phyloP scores from a whole-genome alignment of 257 asterid species.

The Jacaranda mimosifolia region DNA sequence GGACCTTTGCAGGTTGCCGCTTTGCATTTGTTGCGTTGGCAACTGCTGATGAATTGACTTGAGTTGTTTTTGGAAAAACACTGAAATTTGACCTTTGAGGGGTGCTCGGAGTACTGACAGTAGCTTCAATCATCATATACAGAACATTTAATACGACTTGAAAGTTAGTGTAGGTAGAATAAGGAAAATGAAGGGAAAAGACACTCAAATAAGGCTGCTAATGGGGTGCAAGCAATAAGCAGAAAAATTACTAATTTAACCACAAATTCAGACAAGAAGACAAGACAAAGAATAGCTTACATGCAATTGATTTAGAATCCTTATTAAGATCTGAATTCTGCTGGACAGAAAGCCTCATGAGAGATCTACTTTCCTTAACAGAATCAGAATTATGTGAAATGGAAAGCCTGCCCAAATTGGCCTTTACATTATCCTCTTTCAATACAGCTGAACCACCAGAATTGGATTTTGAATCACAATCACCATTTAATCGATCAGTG shows the following conservation, averaged over 20 bases:
- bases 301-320: conserved; percentile 73
- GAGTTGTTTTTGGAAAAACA: conserved; percentile 60
- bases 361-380: conserved; percentile 76
- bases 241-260: conserved; percentile 26
- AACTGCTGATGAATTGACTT: conserved; percentile 54
- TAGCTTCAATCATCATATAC: conserved; percentile 61
- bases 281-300: conserved; percentile 56
- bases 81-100: conserved; percentile 71
- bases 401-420: conserved; percentile 79
- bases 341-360: conserved; percentile 67
- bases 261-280: conserved; percentile 28
- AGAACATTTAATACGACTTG: conserved; percentile 34
- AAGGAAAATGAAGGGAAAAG: conserved; percentile 18
- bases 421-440: conserved; percentile 66
- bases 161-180: conserved; percentile 8
- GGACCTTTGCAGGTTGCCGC: conserved; percentile 72
- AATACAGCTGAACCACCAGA: conserved; percentile 66
- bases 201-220: conserved; percentile 22
- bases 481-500: conserved; percentile 63
- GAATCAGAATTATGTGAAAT: conserved; percentile 76
- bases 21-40: conserved; percentile 60
- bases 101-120: conserved; percentile 70
- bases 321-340: conserved; percentile 72
- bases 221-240: conserved; percentile 3
- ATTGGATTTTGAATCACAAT: conserved; percentile 64